These are phyloP conservation scores for Logfia minima DNA, from an alignment of 129 eudicot genomes.

Conservation along the genomic window DNA sequence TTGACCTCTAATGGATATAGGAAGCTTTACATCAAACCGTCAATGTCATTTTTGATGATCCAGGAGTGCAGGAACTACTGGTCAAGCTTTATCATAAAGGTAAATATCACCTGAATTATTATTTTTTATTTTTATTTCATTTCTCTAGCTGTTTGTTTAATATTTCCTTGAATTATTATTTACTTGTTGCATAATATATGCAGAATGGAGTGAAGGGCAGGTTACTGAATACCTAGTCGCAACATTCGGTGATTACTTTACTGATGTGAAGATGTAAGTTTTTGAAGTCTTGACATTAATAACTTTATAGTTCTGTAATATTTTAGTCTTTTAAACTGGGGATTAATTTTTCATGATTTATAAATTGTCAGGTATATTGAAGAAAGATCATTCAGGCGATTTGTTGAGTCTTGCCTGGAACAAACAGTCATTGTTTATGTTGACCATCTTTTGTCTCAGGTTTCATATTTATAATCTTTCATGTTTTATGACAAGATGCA, in stretches of 20 bases:
- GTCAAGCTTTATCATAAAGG: constrained; percentile 92
- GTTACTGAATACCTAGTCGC: constrained; percentile 96
- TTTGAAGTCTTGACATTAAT: not conserved
- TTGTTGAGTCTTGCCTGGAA: constrained; percentile 95
- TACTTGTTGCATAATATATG: not conserved
- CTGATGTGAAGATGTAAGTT: constrained; percentile 88
- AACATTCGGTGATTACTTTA: constrained; percentile 87
- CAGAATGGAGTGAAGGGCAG: constrained; percentile 99
- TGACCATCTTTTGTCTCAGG: constrained; percentile 86
- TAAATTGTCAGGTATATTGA: constrained; percentile 69
- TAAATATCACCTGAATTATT: constrained; percentile 5
- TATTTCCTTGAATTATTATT: not conserved
- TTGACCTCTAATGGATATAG: constrained; percentile 35
- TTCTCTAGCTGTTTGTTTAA: too few relatives aligned
- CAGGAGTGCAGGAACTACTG: constrained; percentile 93
- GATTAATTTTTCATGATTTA: not conserved
- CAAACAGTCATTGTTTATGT: constrained; percentile 87
- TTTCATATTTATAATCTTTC: constrained; percentile 19
- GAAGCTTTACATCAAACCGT: constrained; percentile 94
- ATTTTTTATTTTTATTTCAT: not conserved
- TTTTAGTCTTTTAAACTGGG: not conserved
- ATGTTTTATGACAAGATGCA: not conserved
- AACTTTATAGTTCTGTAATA: constrained; percentile 1
- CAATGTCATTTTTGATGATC: constrained; percentile 93
- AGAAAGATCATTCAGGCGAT: constrained; percentile 89